Conservation (phyloP, 2,329 filamentous ascomycete genomes). For the Plectosphaerella sp. region DNA sequence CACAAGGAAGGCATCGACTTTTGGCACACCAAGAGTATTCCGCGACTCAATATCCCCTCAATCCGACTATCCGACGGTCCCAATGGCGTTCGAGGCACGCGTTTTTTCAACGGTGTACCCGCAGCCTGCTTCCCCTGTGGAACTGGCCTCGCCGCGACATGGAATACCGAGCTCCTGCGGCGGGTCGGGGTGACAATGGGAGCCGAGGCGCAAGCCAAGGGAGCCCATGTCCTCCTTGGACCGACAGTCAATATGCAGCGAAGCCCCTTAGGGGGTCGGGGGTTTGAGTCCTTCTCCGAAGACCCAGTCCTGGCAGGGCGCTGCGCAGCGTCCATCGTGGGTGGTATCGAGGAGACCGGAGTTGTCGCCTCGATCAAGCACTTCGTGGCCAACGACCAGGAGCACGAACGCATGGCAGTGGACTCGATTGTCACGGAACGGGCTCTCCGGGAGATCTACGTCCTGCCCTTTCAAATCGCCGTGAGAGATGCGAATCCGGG, state of each 20-base stretch:
- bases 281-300: conserved; percentile 82
- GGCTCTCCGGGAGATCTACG: conserved; percentile 31
- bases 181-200: conserved; percentile 5
- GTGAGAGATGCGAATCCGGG: conserved; percentile 25
- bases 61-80: conserved; percentile 11
- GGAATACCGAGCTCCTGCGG: conserved; percentile 6
- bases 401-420: conserved; percentile 26
- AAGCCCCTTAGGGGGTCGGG: conserved; percentile 77
- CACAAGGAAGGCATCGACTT: conserved; percentile 47
- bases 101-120: conserved; percentile 15
- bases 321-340: conserved; percentile 30
- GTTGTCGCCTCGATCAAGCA: conserved; percentile 13
- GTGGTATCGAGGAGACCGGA: conserved; percentile 27
- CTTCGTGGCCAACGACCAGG: conserved; percentile 17
- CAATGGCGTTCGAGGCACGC: conserved; percentile 31
- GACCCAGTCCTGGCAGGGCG: conserved; percentile 69
- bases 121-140: conserved; percentile 53
- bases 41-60: conserved; percentile 6
- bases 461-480: conserved; percentile 30
- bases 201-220: background rate
- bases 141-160: conserved; percentile 11
- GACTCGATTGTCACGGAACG: conserved; percentile 28
- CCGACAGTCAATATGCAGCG: conserved; percentile 52
- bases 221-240: conserved; percentile 43
- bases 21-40: conserved; percentile 12